Conservation (phyloP, 306 rosid species). For the Mucuna pruriens region DNA sequence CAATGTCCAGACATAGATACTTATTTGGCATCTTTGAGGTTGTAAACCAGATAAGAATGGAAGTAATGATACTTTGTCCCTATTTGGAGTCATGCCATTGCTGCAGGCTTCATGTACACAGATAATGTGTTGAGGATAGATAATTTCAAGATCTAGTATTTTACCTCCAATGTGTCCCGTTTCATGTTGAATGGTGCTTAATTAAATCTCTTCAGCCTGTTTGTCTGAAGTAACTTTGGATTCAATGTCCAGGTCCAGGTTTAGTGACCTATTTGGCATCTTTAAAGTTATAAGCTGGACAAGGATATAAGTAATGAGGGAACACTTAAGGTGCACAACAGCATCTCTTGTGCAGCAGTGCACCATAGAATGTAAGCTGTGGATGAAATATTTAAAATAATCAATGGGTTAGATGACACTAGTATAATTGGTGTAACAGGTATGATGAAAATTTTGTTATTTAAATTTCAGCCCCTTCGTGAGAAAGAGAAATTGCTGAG, state of each 20-base stretch:
- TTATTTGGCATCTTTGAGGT: background rate
- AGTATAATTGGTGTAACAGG: background rate
- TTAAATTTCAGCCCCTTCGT: background rate
- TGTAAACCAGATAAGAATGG: background rate
- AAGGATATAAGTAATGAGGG: background rate
- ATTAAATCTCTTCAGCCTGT: background rate
- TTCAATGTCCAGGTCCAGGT: background rate
- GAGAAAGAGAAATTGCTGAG: background rate
- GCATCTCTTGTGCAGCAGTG: background rate
- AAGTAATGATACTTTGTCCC: background rate
- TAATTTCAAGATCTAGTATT: slow-evolving; percentile 14
- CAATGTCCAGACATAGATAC: background rate
- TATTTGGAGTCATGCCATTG: background rate
- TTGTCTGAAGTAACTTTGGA: background rate
- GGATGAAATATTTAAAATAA: background rate
- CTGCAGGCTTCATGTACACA: background rate
- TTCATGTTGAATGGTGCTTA: slow-evolving; percentile 1
- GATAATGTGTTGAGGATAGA: background rate
- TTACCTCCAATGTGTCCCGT: background rate
- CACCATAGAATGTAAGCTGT: background rate
- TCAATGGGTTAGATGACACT: background rate
- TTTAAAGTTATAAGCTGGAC: background rate
- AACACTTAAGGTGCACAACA: background rate
- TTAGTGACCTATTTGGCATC: background rate
- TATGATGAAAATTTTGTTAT: background rate